Evolutionary conservation across 1,284 basidiomycete species (phyloP), one percentile per base, ranked within the genome.

Genomic region (Malassezia yamatoensis): DNA sequence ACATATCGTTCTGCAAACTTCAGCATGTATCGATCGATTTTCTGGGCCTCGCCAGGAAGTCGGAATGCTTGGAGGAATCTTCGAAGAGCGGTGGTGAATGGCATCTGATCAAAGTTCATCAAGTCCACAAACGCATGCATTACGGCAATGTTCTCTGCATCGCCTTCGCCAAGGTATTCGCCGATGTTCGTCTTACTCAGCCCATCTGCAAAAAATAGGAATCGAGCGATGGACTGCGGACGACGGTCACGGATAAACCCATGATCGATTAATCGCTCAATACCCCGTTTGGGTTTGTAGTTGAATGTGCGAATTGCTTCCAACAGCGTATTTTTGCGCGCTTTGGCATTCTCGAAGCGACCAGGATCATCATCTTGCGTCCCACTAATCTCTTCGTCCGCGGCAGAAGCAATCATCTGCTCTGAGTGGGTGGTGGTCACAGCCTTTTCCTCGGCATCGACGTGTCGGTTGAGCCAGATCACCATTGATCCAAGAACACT

Each of bases 301-400:
- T 98, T 98, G 79, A 99, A 99, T 76, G 90, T 90, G 76, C 86
- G 90, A 75, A 99, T 88, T 32, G 93, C 96, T 72, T 98, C 94
- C 43, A 94, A 78, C 32, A 98, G 77, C 1, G 87, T 90, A 35
- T 88, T 98, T 79, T 99, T 99, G 78, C 90, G 87, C 77, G 90
- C 87, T 76, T 96, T 98, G 32, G 90, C 94, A 63, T 82, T 91
- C 78, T 98, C 94, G 66, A 99, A 96, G 71, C 83, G 83, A 36
- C 81, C 85, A 0, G 93, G 93, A 72, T 98, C 94, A 72, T 98
- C 94, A 49, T 77, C 53, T 4, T 10, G 16, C 58, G 60, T 37
- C 55, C 60, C 15, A 49, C 62, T 37, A n/a, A 32, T 44, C 9
- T 35, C 49, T 15, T 51, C 49, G 18, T 43, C 54, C 3, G 29